Evolutionary conservation across 208 protist species (phyloP).

Genomic region (Leishmania major): DNA sequence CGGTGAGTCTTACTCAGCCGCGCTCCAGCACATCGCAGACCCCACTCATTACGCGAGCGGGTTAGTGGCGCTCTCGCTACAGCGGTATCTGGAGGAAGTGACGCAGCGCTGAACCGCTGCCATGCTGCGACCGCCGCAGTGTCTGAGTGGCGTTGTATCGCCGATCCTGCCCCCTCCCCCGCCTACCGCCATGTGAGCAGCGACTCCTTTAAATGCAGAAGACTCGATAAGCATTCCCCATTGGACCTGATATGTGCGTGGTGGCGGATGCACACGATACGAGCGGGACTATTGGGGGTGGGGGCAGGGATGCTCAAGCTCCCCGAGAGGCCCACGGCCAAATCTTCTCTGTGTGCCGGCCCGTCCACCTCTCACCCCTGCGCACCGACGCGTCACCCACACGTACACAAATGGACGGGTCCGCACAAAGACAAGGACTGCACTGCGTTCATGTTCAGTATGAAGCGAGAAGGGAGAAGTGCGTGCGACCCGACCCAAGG

Average conservation of each 20-base stretch:
- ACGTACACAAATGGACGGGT: neutral
- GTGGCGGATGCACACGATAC: neutral
- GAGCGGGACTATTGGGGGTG: neutral
- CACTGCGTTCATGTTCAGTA: neutral
- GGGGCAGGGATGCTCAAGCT: neutral
- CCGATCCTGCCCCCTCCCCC: too few species aligned
- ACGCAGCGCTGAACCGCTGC: neutral
- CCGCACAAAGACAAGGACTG: neutral
- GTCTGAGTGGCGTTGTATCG: neutral
- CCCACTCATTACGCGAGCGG: slow-evolving; percentile 13
- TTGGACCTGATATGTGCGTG: neutral
- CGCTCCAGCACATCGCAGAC: slow-evolving; percentile 22
- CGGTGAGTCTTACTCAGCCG: slow-evolving; percentile 10
- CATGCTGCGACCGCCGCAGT: neutral
- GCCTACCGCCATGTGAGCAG: neutral
- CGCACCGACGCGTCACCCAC: neutral
- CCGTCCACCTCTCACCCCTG: neutral
- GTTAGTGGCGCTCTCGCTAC: slow-evolving; percentile 18
- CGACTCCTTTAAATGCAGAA: neutral
- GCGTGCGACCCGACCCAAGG: neutral
- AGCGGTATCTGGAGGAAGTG: slow-evolving; percentile 15
- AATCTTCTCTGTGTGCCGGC: neutral
- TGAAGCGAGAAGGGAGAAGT: neutral
- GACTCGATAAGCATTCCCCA: neutral
- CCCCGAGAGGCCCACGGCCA: neutral